Conservation (phyloP, 106 monocot genomes). For the Ottelia alismoides region DNA sequence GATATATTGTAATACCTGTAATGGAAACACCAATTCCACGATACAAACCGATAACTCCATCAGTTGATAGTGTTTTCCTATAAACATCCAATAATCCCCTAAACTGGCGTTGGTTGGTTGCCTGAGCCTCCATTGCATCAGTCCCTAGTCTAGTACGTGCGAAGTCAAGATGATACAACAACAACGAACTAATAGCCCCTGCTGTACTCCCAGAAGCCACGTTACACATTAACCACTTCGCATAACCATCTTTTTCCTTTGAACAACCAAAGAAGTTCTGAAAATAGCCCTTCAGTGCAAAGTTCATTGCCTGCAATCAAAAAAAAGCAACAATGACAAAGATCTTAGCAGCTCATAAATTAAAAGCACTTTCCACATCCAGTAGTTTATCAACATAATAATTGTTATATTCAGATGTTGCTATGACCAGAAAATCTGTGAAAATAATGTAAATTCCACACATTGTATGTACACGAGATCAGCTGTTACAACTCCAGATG, state of each 20-base stretch:
- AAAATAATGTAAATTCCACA: too few species aligned
- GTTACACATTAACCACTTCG: slow-evolving; percentile 68
- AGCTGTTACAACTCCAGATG: too few species aligned
- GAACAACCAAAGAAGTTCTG: slow-evolving; percentile 47
- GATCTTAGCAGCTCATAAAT: too few species aligned
- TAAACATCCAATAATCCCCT: slow-evolving; percentile 80
- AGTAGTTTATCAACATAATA: too few species aligned
- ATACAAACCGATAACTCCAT: slow-evolving; percentile 79
- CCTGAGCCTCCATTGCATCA: slow-evolving; percentile 54
- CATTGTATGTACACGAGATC: too few species aligned
- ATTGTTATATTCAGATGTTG: too few species aligned
- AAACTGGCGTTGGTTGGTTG: slow-evolving; percentile 44
- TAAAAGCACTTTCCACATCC: too few species aligned
- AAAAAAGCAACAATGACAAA: neutral
- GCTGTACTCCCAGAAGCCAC: slow-evolving; percentile 88
- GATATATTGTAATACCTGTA: slow-evolving; percentile 79
- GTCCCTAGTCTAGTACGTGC: slow-evolving; percentile 77
- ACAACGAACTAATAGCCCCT: slow-evolving; percentile 68
- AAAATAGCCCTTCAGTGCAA: slow-evolving; percentile 94
- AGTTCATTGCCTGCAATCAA: slow-evolving; percentile 66
- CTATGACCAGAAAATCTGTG: too few species aligned
- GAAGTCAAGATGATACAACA: slow-evolving; percentile 90
- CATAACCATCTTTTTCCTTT: slow-evolving; percentile 69
- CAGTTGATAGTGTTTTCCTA: slow-evolving; percentile 63
- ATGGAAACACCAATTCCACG: slow-evolving; percentile 86